These are phyloP conservation scores for Phylloporus sp. DNA, from an alignment of 1,284 basidiomycete genomes.

Conservation along the genomic window DNA sequence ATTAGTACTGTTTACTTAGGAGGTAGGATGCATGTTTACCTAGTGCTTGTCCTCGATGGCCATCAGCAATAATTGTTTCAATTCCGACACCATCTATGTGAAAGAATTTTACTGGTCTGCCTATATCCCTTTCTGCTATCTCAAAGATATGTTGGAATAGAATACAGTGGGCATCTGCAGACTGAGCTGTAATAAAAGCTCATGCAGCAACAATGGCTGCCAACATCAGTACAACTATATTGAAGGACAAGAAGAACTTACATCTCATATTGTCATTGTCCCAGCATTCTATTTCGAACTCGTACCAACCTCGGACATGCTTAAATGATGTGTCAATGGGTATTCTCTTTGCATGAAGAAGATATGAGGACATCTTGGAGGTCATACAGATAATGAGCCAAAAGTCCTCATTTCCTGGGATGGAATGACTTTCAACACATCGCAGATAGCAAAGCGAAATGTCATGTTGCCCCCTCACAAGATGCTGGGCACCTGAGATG, in stretches of 20 bases:
- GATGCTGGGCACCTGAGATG: background rate
- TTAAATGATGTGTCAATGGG: slow-evolving; percentile 3
- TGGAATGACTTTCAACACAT: background rate
- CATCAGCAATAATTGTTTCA: slow-evolving; percentile 9
- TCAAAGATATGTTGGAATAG: background rate
- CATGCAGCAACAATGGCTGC: background rate
- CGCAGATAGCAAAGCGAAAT: background rate
- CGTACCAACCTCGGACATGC: background rate
- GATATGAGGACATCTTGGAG: background rate
- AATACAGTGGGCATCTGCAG: slow-evolving; percentile 3
- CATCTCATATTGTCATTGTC: background rate
- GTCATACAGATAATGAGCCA: background rate
- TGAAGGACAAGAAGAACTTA: background rate
- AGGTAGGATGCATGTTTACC: background rate
- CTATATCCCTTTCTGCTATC: background rate
- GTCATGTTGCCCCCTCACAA: background rate
- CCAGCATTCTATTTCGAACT: background rate
- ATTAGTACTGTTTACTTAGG: background rate
- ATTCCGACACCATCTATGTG: slow-evolving; percentile 4
- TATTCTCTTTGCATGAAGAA: background rate
- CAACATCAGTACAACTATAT: background rate
- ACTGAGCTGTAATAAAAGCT: slow-evolving; percentile 9
- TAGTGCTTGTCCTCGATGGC: slow-evolving; percentile 4
- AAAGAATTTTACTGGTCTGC: background rate
- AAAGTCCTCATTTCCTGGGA: background rate